Percentiles rank a stretch among this genome's conserved stretches.
phyloP scores from a whole-genome alignment of 2,329 filamentous ascomycete species.

The Colletotrichum paranaense region DNA sequence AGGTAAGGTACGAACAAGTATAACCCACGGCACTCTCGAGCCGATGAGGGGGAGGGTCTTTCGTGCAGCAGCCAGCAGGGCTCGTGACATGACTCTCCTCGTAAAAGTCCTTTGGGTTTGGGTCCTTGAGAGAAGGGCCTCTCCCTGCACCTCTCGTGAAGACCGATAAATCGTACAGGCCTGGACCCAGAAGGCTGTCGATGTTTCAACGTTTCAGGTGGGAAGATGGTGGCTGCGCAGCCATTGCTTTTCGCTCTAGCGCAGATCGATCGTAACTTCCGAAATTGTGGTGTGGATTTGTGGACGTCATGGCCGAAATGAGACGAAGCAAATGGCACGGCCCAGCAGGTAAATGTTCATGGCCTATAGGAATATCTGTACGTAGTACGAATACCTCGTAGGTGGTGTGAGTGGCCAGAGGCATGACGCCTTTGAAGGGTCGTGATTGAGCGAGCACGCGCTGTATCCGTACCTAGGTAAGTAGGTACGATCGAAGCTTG shows the following conservation, averaged over 20 bases:
- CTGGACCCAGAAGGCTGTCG: conserved; percentile 26
- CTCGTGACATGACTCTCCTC: conserved; percentile 13
- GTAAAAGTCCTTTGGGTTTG: background rate
- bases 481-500: conserved; percentile 12
- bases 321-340: conserved; percentile 12
- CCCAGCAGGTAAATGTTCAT: background rate
- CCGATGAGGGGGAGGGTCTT: conserved; percentile 24
- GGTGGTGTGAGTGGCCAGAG: background rate
- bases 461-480: background rate
- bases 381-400: background rate
- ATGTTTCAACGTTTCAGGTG: conserved; percentile 35
- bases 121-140: background rate
- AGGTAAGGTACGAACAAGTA: background rate
- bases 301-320: conserved; percentile 34
- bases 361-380: background rate
- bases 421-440: conserved; percentile 1
- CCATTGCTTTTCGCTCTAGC: conserved; percentile 28
- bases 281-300: conserved; percentile 32
- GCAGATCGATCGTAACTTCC: conserved; percentile 35
- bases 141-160: conserved; percentile 18
- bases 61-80: conserved; percentile 2
- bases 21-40: background rate
- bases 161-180: conserved; percentile 8
- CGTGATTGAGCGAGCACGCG: background rate
- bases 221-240: conserved; percentile 23